These are phyloP conservation scores for Betula pendula DNA, from an alignment of 306 rosid genomes.

Conservation along the genomic window DNA sequence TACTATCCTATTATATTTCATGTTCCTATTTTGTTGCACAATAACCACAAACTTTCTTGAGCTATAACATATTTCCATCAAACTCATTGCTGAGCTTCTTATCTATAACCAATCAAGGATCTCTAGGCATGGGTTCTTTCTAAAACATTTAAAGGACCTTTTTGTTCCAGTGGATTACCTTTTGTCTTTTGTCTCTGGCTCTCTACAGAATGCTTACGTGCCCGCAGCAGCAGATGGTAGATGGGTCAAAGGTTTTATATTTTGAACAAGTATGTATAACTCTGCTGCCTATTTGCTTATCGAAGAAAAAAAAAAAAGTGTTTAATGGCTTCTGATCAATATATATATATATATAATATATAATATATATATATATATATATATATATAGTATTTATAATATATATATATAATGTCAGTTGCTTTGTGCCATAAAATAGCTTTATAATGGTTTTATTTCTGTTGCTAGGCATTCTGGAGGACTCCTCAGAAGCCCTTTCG, in stretches of 20 bases:
- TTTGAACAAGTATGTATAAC: slow-evolving; percentile 68
- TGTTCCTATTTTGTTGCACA: not conserved
- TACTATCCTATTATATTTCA: not conserved
- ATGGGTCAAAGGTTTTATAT: slow-evolving; percentile 86
- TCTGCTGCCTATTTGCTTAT: slow-evolving; percentile 1
- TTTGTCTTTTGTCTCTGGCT: not conserved
- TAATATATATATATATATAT: too few species aligned
- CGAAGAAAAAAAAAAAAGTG: too few species aligned
- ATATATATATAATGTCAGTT: not conserved
- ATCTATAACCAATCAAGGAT: not conserved
- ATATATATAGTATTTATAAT: too few species aligned
- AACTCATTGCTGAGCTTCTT: not conserved
- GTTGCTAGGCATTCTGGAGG: slow-evolving; percentile 91
- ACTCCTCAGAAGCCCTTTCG: slow-evolving; percentile 95
- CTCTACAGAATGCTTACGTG: slow-evolving; percentile 54
- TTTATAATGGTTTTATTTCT: slow-evolving; percentile 31
- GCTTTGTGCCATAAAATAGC: not conserved
- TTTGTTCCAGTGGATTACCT: not conserved
- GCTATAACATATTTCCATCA: not conserved
- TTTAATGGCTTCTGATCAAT: not conserved
- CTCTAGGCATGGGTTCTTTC: not conserved
- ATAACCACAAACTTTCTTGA: not conserved
- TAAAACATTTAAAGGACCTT: not conserved
- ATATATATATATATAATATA: not conserved
- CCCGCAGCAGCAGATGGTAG: slow-evolving; percentile 98